These are phyloP conservation scores for Venturia pyrina DNA, from an alignment of 2,329 filamentous ascomycete genomes.

Conservation along the genomic window DNA sequence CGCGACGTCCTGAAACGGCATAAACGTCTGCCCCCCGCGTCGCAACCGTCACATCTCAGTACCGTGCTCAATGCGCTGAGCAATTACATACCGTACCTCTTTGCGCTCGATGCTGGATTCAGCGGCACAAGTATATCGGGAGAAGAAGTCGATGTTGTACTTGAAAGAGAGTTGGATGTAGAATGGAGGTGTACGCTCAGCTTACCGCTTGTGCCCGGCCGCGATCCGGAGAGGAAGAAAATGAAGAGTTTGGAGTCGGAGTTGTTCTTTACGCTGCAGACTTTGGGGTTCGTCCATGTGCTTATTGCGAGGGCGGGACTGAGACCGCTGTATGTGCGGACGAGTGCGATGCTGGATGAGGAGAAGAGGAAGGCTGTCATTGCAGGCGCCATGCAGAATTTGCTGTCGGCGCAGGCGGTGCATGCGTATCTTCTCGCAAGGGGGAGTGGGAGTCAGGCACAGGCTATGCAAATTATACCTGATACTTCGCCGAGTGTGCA, in stretches of 20 bases:
- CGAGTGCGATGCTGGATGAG: slow-evolving; percentile 28
- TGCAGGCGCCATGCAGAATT: slow-evolving; percentile 61
- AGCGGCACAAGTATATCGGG: slow-evolving; percentile 43
- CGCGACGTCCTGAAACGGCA: slow-evolving; percentile 78
- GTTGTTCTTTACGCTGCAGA: slow-evolving; percentile 66
- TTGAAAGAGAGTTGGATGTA: slow-evolving; percentile 56
- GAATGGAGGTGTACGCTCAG: slow-evolving; percentile 73
- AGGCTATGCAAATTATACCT: slow-evolving; percentile 45
- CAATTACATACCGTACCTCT: slow-evolving; percentile 73
- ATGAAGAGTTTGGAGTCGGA: slow-evolving; percentile 73
- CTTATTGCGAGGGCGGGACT: slow-evolving; percentile 63
- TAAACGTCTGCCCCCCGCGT: slow-evolving; percentile 68
- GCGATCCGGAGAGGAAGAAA: slow-evolving; percentile 56
- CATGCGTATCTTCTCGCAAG: slow-evolving; percentile 71
- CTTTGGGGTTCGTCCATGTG: slow-evolving; percentile 64
- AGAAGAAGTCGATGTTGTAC: slow-evolving; percentile 58
- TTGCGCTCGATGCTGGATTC: slow-evolving; percentile 67
- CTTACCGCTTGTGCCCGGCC: slow-evolving; percentile 40
- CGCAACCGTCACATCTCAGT: slow-evolving; percentile 61
- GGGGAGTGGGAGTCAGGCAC: slow-evolving; percentile 50
- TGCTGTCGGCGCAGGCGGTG: slow-evolving; percentile 68
- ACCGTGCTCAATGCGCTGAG: slow-evolving; percentile 60
- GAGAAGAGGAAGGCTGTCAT: slow-evolving; percentile 42
- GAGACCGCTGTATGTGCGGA: slow-evolving; percentile 54
- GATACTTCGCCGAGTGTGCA: slow-evolving; percentile 36